Conservation (phyloP, 140 eudicot genomes). For the Bidens hawaiensis region DNA sequence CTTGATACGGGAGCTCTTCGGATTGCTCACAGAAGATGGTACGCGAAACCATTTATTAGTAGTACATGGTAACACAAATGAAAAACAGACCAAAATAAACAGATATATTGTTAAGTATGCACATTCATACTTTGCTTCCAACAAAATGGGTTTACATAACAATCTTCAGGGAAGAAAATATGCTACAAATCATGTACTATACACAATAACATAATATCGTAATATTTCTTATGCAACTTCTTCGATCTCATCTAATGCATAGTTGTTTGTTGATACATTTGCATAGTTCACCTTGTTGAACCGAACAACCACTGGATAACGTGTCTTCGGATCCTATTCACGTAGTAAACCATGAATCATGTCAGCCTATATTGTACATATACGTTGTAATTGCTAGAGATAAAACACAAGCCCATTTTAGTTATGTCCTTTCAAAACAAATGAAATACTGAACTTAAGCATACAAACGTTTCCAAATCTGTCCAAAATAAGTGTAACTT, state of each 20-base stretch:
- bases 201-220: conserved; percentile 1
- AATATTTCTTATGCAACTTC: conserved; percentile 20
- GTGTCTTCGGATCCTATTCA: conserved; percentile 40
- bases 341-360: neutral
- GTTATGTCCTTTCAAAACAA: too few relatives aligned
- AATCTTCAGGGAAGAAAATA: neutral
- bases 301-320: conserved; percentile 53
- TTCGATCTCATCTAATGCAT: conserved; percentile 54
- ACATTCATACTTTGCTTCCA: conserved; percentile 1
- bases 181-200: conserved; percentile 5
- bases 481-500: neutral
- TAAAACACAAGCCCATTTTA: too few relatives aligned
- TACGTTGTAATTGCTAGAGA: too few relatives aligned
- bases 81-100: neutral
- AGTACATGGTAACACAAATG: too few relatives aligned
- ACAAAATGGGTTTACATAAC: neutral
- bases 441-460: too few relatives aligned
- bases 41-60: neutral
- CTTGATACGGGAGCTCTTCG: too few relatives aligned
- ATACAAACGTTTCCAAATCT: neutral
- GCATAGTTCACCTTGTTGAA: conserved; percentile 62
- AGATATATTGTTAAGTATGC: neutral
- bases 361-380: too few relatives aligned
- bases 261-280: conserved; percentile 56
- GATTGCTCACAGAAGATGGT: too few relatives aligned